Evolutionary conservation across 2,329 filamentous ascomycete species (phyloP).

Genomic region (Trichoderma citrinoviride): DNA sequence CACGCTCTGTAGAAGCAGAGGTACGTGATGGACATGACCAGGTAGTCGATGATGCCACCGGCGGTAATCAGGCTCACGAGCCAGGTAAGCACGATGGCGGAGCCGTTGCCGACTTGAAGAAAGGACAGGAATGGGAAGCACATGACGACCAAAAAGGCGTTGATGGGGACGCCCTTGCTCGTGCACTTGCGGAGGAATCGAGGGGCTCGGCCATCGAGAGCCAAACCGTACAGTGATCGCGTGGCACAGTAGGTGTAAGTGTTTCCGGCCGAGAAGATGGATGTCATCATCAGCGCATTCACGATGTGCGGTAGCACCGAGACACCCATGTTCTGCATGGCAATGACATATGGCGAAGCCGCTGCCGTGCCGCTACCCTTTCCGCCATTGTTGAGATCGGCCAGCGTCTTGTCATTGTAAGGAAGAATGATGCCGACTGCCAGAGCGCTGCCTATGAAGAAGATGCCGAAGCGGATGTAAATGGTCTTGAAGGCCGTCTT

Average conservation of each 20-base stretch:
- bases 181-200: conserved; percentile 57
- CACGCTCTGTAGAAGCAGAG: conserved; percentile 51
- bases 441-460: conserved; percentile 69
- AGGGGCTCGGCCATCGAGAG: conserved; percentile 49
- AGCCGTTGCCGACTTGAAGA: conserved; percentile 49
- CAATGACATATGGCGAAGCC: conserved; percentile 62
- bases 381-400: conserved; percentile 45
- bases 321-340: conserved; percentile 55
- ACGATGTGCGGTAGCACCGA: conserved; percentile 54
- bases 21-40: conserved; percentile 51
- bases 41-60: conserved; percentile 60
- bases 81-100: conserved; percentile 51
- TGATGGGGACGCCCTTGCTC: conserved; percentile 59
- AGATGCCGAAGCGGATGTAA: conserved; percentile 67
- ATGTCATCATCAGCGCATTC: conserved; percentile 51
- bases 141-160: conserved; percentile 54
- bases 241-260: conserved; percentile 53
- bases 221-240: conserved; percentile 50
- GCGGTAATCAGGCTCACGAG: conserved; percentile 57
- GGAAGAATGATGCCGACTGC: conserved; percentile 65
- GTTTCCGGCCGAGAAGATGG: conserved; percentile 48
- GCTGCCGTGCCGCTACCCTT: conserved; percentile 46
- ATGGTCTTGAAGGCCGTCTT: conserved; percentile 70
- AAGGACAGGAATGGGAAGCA: conserved; percentile 53
- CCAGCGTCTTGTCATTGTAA: conserved; percentile 59